Percentiles rank a stretch among this genome's conserved stretches.
phyloP scores from a whole-genome alignment of 192 early-diverging fungal species.

The Coemansia sp. region DNA sequence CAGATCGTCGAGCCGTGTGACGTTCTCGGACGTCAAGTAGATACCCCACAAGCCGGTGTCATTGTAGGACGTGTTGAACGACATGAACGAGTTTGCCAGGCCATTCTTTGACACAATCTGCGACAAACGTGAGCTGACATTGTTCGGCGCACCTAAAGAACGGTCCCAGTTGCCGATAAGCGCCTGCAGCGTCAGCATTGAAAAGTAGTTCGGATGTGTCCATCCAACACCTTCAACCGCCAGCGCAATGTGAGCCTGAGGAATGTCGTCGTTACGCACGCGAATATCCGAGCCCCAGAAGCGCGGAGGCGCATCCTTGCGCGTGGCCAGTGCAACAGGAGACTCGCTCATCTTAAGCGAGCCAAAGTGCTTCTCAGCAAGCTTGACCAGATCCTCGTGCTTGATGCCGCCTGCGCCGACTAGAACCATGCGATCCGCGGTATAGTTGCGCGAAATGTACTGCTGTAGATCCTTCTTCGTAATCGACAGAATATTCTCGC shows the following conservation, averaged over 20 bases:
- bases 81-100: conserved; percentile 97
- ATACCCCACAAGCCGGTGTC: conserved; percentile 98
- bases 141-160: conserved; percentile 81
- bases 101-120: conserved; percentile 76
- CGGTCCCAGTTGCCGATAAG: conserved; percentile 98
- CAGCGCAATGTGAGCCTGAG: conserved; percentile 93
- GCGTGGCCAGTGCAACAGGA: conserved; percentile 57
- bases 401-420: conserved; percentile 90
- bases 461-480: conserved; percentile 79
- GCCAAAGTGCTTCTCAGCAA: conserved; percentile 93
- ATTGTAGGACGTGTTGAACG: conserved; percentile 98
- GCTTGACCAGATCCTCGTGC: conserved; percentile 88
- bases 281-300: conserved; percentile 92
- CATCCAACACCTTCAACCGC: conserved; percentile 96
- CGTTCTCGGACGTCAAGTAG: conserved; percentile 86
- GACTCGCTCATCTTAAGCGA: conserved; percentile 62
- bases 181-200: conserved; percentile 91
- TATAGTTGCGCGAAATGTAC: conserved; percentile 95
- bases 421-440: conserved; percentile 95
- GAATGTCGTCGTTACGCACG: conserved; percentile 83
- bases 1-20: conserved; percentile 79
- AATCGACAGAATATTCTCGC: conserved; percentile 90
- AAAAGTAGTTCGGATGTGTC: conserved; percentile 94
- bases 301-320: conserved; percentile 58
- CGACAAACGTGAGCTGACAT: conserved; percentile 84